phyloP scores from a whole-genome alignment of 805 yeast species.

The Brettanomyces anomalus region DNA sequence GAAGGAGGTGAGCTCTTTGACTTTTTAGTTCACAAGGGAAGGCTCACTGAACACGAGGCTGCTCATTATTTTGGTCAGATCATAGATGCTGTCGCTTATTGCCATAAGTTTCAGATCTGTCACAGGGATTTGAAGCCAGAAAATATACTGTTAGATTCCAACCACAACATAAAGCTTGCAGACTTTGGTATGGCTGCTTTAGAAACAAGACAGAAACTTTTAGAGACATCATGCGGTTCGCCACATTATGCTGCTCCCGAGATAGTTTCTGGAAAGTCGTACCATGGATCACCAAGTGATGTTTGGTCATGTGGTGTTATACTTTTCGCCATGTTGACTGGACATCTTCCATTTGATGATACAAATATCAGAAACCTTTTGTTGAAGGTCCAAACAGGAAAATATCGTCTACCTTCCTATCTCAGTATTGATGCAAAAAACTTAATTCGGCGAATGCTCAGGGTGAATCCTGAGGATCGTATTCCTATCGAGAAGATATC shows the following conservation, averaged over 20 bases:
- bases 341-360: conserved; percentile 78
- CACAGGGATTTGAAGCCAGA: conserved; percentile 82
- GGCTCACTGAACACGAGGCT: conserved; percentile 64
- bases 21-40: conserved; percentile 61
- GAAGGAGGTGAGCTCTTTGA: conserved; percentile 87
- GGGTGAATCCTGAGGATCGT: conserved; percentile 64
- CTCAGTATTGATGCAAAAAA: conserved; percentile 59
- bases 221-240: conserved; percentile 79
- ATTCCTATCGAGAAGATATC: conserved; percentile 60
- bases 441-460: conserved; percentile 54
- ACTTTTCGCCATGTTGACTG: conserved; percentile 68
- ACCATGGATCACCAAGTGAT: conserved; percentile 80
- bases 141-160: conserved; percentile 57
- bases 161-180: conserved; percentile 65
- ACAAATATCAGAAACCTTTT: conserved; percentile 64
- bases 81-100: conserved; percentile 67
- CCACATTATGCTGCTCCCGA: conserved; percentile 90
- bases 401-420: conserved; percentile 60
- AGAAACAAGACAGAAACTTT: conserved; percentile 57
- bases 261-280: conserved; percentile 67
- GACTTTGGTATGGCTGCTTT: conserved; percentile 90
- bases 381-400: conserved; percentile 69
- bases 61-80: conserved; percentile 71
- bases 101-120: conserved; percentile 73
- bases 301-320: conserved; percentile 88